A percentile compares a stretch with the other conserved stretches of the same genome.
phyloP scores from a whole-genome alignment of 2,329 filamentous ascomycete genomes.

The Emmonsiellopsis sp. region DNA sequence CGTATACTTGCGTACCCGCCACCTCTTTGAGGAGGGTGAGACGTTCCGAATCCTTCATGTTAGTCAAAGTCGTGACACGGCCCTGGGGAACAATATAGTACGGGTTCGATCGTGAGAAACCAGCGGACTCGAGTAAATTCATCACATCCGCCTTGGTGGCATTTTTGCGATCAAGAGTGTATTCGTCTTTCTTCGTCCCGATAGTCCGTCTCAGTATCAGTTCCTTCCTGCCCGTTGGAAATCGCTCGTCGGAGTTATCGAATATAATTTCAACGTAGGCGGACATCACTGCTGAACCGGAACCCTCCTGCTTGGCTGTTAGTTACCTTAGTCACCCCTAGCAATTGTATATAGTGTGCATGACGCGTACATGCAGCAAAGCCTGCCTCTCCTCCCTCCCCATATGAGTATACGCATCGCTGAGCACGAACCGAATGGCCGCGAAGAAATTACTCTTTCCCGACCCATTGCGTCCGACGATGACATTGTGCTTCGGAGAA shows the following conservation, averaged over 20 bases:
- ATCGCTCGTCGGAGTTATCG: constrained; percentile 93
- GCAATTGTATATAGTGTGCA: background rate
- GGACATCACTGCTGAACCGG: constrained; percentile 94
- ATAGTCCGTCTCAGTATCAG: constrained; percentile 88
- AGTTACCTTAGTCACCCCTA: constrained; percentile 13
- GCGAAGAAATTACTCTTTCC: constrained; percentile 99
- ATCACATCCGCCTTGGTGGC: constrained; percentile 90
- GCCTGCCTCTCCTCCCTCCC: constrained; percentile 91
- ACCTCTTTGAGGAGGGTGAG: constrained; percentile 90
- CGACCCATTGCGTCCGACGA: constrained; percentile 97
- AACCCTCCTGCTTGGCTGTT: constrained; percentile 59
- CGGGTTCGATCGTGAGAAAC: constrained; percentile 93
- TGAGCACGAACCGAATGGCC: constrained; percentile 94
- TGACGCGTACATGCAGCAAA: constrained; percentile 61
- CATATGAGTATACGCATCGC: constrained; percentile 95
- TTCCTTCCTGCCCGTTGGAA: constrained; percentile 86
- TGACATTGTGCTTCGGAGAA: constrained; percentile 94
- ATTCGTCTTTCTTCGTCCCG: constrained; percentile 96
- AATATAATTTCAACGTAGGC: constrained; percentile 99
- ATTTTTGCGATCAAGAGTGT: constrained; percentile 93
- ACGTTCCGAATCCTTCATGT: constrained; percentile 95
- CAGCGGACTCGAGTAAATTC: constrained; percentile 89
- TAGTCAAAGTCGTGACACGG: constrained; percentile 88
- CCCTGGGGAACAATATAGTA: constrained; percentile 99
- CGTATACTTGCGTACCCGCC: constrained; percentile 96